phyloP scores from a whole-genome alignment of 768 basidiomycete genomes.

The Leccinum boreale region DNA sequence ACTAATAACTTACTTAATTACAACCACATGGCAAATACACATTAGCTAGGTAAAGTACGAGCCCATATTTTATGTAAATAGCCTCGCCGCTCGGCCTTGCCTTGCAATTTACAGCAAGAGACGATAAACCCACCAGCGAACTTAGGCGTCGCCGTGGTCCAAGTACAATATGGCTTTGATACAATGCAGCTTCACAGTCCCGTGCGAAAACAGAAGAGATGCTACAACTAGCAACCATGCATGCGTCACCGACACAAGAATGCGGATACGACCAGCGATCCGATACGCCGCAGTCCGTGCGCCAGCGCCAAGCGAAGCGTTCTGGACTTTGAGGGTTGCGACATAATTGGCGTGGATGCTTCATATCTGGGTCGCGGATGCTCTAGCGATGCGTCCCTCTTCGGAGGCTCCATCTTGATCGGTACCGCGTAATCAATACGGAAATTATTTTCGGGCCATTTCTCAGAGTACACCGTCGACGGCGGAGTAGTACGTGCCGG shows the following conservation, averaged over 20 bases:
- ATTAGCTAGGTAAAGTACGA: constrained; percentile 9
- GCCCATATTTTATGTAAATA: constrained; percentile 31
- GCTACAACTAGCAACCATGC: constrained; percentile 1
- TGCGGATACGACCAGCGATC: constrained; percentile 29
- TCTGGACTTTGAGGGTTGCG: constrained; percentile 22
- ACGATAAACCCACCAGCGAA: constrained; percentile 1
- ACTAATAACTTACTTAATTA: constrained; percentile 11
- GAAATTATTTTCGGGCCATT: constrained; percentile 24
- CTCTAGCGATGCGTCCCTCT: constrained; percentile 22
- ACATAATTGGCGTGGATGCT: constrained; percentile 15
- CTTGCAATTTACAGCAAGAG: constrained; percentile 11
- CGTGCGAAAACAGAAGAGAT: constrained; percentile 11
- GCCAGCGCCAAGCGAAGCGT: constrained; percentile 23
- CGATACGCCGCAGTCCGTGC: constrained; percentile 25
- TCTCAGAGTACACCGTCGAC: constrained; percentile 30
- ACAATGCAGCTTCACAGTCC: constrained; percentile 27
- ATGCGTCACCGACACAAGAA: constrained; percentile 29
- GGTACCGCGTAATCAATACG: constrained; percentile 22
- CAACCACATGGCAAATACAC: constrained; percentile 19
- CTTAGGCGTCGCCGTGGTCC: constrained; percentile 6
- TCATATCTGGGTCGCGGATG: constrained; percentile 21
- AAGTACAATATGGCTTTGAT: constrained; percentile 22
- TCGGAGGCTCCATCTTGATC: constrained; percentile 24
- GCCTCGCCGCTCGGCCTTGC: constrained; percentile 9
- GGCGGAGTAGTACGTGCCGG: constrained; percentile 30